Evolutionary conservation across 495 filamentous ascomycete genomes (phyloP), one percentile per base, ranked within the genome.

Genomic region (Podospora pseudoanserina): DNA sequence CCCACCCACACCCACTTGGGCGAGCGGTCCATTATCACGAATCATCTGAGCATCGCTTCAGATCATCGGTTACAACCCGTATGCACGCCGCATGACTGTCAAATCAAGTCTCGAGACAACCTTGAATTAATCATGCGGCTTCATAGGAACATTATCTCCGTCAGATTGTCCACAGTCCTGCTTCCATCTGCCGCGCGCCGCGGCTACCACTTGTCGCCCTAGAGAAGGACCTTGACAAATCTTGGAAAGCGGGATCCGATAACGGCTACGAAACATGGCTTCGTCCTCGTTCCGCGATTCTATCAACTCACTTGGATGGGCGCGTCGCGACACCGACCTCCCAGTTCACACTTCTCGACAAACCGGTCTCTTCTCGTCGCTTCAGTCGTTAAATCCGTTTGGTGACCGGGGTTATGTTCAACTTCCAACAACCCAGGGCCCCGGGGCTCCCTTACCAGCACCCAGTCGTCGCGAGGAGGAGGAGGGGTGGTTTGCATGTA

Each of bases 241-340:
- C 39, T 49, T 30, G n/a, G 60, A 60, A 13, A 19, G 53, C 16
- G 16, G n/a, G n/a, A 20, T 20, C 15, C n/a, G 56, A 39, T 18
- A 26, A 62, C 39, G 39, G 9, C 39, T 49, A 49, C 9, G 39
- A 49, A 49, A 66, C 72, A 99, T 99, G 95, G 92, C 95, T 53
- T 93, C 94, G 68, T 83, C 87, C 67, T 91, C 92, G 9, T 98
- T 99, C 80, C 87, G 93, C 68, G 91, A 96, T 77, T 94, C 91
- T 26, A 92, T 98, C 86, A 97, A 93, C 82, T 93, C 92, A 44
- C 81, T 99, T 69, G 95, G 95, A 28, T 99, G 95, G 95, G 90
- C 92, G 73, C 90, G 95, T 64, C 88, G 95, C 73, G 91, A 95
- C 58, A 81, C 86, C 64, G 92, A 96, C 73, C 76, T 90, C 32